Percentiles rank a stretch among this genome's conserved stretches.
Conservation (phyloP, 2,329 filamentous ascomycete genomes). For the Coniella lustricola region DNA sequence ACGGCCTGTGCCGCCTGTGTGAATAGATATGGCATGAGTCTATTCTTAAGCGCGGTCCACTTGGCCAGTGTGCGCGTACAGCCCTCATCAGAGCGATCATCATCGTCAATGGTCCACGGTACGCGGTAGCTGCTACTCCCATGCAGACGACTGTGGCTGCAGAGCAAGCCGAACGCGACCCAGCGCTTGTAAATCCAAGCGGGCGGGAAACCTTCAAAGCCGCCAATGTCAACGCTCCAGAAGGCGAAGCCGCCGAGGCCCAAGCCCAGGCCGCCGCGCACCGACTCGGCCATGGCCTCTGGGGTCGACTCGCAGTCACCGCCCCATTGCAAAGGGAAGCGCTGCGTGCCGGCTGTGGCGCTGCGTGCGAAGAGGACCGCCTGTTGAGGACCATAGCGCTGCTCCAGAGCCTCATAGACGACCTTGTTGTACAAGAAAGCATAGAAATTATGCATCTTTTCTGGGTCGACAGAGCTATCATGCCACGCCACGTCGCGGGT, state of each 20-base stretch:
- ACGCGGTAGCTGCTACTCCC: constrained; percentile 65
- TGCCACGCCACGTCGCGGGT: constrained; percentile 58
- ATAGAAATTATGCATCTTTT: constrained; percentile 71
- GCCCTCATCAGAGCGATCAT: constrained; percentile 47
- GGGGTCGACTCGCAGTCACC: constrained; percentile 70
- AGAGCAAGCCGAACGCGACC: constrained; percentile 69
- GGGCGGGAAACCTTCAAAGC: constrained; percentile 59
- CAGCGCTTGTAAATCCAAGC: constrained; percentile 70
- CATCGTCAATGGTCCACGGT: constrained; percentile 65
- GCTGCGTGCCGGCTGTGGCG: constrained; percentile 61
- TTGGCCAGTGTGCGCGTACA: constrained; percentile 43
- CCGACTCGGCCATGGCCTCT: constrained; percentile 62
- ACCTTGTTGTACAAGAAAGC: constrained; percentile 65
- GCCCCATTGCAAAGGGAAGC: constrained; percentile 65
- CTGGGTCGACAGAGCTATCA: constrained; percentile 50
- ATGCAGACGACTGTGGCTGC: constrained; percentile 63
- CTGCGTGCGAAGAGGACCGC: constrained; percentile 61
- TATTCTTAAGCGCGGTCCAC: constrained; percentile 43
- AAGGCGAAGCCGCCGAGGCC: constrained; percentile 25
- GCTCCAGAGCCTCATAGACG: constrained; percentile 59
- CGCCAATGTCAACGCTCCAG: constrained; percentile 26
- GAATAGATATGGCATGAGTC: constrained; percentile 46
- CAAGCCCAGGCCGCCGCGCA: constrained; percentile 24
- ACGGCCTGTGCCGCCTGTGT: constrained; percentile 31
- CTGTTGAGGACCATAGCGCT: constrained; percentile 42